Conservation (phyloP, 306 rosid genomes). For the Trifolium subterraneum region DNA sequence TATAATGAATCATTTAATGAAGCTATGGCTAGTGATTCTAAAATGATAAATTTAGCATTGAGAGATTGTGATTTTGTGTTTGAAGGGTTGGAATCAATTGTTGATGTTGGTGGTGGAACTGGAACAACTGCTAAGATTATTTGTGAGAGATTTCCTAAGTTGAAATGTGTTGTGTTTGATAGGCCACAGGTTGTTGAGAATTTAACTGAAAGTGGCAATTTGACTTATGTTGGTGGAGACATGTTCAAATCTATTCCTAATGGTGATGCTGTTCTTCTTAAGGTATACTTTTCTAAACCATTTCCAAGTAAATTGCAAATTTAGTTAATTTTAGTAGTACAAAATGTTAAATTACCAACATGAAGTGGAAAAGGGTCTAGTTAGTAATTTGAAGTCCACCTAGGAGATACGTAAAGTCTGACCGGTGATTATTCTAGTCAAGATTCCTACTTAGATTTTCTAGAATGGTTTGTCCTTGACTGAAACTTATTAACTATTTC, state of each 20-base stretch:
- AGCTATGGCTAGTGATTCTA: slow-evolving; percentile 11
- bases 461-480: too few relatives aligned
- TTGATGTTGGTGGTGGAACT: slow-evolving; percentile 10
- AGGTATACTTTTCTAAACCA: slow-evolving; percentile 9
- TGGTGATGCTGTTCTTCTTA: slow-evolving; percentile 12
- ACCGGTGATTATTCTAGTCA: too few relatives aligned
- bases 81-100: not conserved
- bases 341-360: too few relatives aligned
- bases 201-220: not conserved
- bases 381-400: too few relatives aligned
- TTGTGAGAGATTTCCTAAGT: not conserved
- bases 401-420: too few relatives aligned
- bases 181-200: not conserved
- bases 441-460: too few relatives aligned
- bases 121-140: not conserved
- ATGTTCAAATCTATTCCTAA: slow-evolving; percentile 7
- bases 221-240: slow-evolving; percentile 21
- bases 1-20: not conserved
- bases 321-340: too few relatives aligned
- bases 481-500: too few relatives aligned
- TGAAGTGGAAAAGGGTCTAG: too few relatives aligned
- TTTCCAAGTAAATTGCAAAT: too few relatives aligned
- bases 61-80: slow-evolving; percentile 1
- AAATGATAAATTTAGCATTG: not conserved
- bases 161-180: slow-evolving; percentile 9